Conservation (phyloP, 768 basidiomycete species). For the Tremella fuciformis region DNA sequence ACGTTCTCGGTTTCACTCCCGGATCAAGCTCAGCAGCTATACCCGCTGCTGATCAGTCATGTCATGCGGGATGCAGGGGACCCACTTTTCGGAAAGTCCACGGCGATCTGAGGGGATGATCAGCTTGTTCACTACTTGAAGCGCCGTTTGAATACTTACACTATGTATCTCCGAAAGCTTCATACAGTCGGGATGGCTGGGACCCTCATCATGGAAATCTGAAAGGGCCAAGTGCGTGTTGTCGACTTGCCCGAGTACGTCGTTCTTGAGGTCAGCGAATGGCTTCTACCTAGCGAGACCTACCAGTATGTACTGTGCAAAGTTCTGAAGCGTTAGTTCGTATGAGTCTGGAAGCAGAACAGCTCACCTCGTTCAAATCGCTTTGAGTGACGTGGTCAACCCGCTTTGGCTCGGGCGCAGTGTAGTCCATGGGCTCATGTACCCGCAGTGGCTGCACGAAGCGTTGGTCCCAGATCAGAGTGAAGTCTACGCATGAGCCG, state of each 20-base stretch:
- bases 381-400: conserved; percentile 37
- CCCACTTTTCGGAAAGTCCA: conserved; percentile 51
- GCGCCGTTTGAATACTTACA: conserved; percentile 22
- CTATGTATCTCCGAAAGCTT: conserved; percentile 45
- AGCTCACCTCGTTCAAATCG: conserved; percentile 41
- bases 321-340: conserved; percentile 36
- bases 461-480: conserved; percentile 49
- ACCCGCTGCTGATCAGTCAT: conserved; percentile 33
- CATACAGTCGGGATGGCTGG: conserved; percentile 35
- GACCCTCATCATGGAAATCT: conserved; percentile 19
- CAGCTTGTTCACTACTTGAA: conserved; percentile 8
- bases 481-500: conserved; percentile 36
- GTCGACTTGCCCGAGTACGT: conserved; percentile 50
- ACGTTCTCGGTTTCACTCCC: conserved; percentile 26
- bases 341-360: background rate
- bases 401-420: conserved; percentile 32
- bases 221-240: conserved; percentile 45
- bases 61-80: conserved; percentile 4
- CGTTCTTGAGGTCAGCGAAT: conserved; percentile 31
- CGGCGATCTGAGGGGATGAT: conserved; percentile 30
- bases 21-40: conserved; percentile 34
- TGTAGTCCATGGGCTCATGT: conserved; percentile 45
- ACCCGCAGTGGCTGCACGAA: conserved; percentile 36
- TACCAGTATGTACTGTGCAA: conserved; percentile 47
- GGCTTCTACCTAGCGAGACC: background rate